phyloP scores from a whole-genome alignment of 768 basidiomycete species.

The Leucocoprinus sp. region DNA sequence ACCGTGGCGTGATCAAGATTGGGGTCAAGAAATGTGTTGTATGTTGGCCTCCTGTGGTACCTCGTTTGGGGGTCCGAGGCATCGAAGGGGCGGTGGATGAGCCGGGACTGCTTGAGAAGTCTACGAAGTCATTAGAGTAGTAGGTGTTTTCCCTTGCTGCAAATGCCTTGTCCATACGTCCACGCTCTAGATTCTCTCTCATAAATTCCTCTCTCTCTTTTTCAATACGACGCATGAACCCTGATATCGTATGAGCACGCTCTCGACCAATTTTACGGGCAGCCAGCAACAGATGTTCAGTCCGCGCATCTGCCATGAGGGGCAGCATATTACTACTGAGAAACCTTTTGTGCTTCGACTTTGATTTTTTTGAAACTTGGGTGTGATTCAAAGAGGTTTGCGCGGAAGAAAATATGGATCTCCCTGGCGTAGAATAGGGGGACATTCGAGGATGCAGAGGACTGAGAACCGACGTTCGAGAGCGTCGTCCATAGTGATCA shows the following conservation, averaged over 20 bases:
- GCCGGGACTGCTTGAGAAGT: conserved; percentile 13
- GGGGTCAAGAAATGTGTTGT: conserved; percentile 8
- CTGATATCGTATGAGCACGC: conserved; percentile 48
- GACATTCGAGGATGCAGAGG: conserved; percentile 4
- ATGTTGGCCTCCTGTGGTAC: neutral
- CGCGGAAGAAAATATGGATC: conserved; percentile 13
- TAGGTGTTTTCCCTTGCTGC: conserved; percentile 14
- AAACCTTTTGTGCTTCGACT: conserved; percentile 9
- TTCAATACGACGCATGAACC: conserved; percentile 32
- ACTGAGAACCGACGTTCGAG: neutral
- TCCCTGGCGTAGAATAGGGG: neutral
- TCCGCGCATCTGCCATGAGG: conserved; percentile 53
- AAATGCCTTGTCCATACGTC: conserved; percentile 20
- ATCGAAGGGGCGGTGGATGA: conserved; percentile 8
- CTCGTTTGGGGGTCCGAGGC: conserved; percentile 19
- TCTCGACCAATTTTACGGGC: conserved; percentile 61
- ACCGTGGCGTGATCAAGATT: conserved; percentile 7
- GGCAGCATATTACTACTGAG: conserved; percentile 16
- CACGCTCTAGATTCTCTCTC: conserved; percentile 23
- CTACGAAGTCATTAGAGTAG: conserved; percentile 15
- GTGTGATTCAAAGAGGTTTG: conserved; percentile 11
- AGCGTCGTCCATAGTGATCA: conserved; percentile 2
- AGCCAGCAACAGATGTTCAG: conserved; percentile 64
- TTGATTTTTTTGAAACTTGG: conserved; percentile 11
- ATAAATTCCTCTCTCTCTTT: conserved; percentile 28